Base-by-base conservation (phyloP, 441 rosid species). In the Geranium incanum region DNA sequence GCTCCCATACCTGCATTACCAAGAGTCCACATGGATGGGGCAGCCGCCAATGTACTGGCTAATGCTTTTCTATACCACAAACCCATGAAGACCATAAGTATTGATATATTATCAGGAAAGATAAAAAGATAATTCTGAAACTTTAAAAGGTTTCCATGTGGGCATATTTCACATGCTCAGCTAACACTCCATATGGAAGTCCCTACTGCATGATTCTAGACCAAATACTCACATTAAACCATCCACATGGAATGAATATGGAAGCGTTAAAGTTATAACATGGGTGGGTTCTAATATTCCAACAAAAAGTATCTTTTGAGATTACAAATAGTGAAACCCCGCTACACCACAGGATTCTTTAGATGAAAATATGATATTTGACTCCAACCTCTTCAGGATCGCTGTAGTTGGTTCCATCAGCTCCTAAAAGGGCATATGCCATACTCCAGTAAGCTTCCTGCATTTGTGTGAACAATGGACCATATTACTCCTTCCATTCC, bases 1-100 rank as follows among this genome's bases (percentile, higher is more conserved):
- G 99, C 97, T 75, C 99, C 97, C 92, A 94, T 90, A 79, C 99
- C 99, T 1, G 97, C 97, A 71, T 94, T 94, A 36, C 99, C 97
- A 4, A 92, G 84, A 11, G 95, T 88, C 99, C 97, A 92, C 92
- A 94, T 90, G 6, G 97, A 94, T n/a, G 99, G 99, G 55, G 97
- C 99, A 75, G 96, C 86, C 50, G 97, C 94, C 62, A 92, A 80
- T 67, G 97, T 97, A 50, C 87, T 94, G 64, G 99, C 88, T 86
- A 92, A 74, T 18, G 97, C 99, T 88, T 81, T 83, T 78, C 99
- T 94, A 79, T 19, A 63, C 62, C 65, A 68, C 15, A 68, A 66
- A 23, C 41, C 59, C 59, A 55, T 38, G 4, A 60, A 37, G 7
- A 33, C 9, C 33, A 13, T 5, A 16, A 12, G 36, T 4, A 28